Base-by-base conservation (phyloP, 2,329 filamentous ascomycete species). In the Alternaria novae-zelandiae region DNA sequence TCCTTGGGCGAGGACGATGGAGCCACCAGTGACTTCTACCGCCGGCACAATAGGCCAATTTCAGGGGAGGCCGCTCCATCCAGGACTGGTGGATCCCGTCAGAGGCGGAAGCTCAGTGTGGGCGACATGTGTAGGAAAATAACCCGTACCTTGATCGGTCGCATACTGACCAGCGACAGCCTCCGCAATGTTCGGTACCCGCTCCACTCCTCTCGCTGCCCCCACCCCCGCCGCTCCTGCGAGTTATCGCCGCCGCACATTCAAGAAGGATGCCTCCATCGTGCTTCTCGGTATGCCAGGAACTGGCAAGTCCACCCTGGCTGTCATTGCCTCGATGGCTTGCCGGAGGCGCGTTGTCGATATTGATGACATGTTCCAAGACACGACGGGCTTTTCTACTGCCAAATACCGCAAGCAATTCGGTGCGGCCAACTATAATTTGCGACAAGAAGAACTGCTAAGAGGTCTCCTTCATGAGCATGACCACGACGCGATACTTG, bases 271-370 rank as follows among this genome's bases (percentile, higher is more conserved):
- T 82, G 88, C 90, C 2, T 93, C 91, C 2, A 88, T 94, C 59
- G 86, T 94, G 7, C 83, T 94, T 17, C 86, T 91, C 21, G 91
- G 91, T 3, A 88, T 93, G 59, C 88, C 90, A 13, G 91, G 91
- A 11, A 88, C 90, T 6, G 91, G 91, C 15, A 94, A 94, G 78
- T 91, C 90, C 2, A 93, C 90, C 2, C 82, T 94, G 11, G 91
- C 89, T 13, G 87, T 94, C 51, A 92, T 94, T 65, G 89, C 91
- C 6, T 91, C 91, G 0, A 89, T 89, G 8, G 90, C 90, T 53
- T 88, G 91, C 77, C 87, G 88, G 57, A 85, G 90, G 44, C 88
- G 88, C 57, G 83, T 94, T 3, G 82, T 94, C 57, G 91, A 94
- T 65, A 85, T 89, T 32, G 91, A 94, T 67, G 84, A 85, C 44